A percentile compares a stretch with the other conserved stretches of the same genome.
Conservation (phyloP, 2,329 filamentous ascomycete genomes). For the Colletotrichum truncatum region DNA sequence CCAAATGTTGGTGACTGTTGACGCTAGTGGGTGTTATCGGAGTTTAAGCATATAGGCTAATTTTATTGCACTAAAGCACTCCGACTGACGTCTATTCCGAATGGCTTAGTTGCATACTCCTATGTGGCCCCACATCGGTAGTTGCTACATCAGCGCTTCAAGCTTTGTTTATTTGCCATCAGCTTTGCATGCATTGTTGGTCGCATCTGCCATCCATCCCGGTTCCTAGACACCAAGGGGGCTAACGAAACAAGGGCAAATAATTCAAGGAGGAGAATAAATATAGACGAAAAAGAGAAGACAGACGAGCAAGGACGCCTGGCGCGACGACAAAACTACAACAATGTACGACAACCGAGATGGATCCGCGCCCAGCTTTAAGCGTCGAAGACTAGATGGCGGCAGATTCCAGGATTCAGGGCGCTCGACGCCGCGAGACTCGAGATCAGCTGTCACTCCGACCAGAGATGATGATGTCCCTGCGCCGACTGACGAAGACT, state of each 20-base stretch:
- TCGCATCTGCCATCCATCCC: too few species aligned
- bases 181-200: not conserved
- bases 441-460: constrained; percentile 45
- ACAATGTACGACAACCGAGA: constrained; percentile 42
- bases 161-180: constrained; percentile 3
- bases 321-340: not conserved
- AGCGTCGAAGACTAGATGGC: constrained; percentile 71
- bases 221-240: too few species aligned
- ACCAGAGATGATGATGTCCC: constrained; percentile 59
- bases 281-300: not conserved
- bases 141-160: not conserved
- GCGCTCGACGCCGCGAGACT: constrained; percentile 51
- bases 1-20: too few species aligned
- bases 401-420: constrained; percentile 40
- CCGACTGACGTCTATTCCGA: too few species aligned
- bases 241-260: too few species aligned
- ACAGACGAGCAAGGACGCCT: not conserved
- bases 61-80: too few species aligned
- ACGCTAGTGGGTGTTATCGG: too few species aligned
- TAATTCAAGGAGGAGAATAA: too few species aligned
- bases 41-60: too few species aligned
- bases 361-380: constrained; percentile 58
- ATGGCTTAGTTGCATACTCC: too few species aligned
- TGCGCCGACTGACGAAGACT: constrained; percentile 74
- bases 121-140: too few species aligned